Evolutionary conservation across 2,329 filamentous ascomycete species (phyloP), one percentile per base, ranked within the genome.

Genomic region (Botrytis porri): DNA sequence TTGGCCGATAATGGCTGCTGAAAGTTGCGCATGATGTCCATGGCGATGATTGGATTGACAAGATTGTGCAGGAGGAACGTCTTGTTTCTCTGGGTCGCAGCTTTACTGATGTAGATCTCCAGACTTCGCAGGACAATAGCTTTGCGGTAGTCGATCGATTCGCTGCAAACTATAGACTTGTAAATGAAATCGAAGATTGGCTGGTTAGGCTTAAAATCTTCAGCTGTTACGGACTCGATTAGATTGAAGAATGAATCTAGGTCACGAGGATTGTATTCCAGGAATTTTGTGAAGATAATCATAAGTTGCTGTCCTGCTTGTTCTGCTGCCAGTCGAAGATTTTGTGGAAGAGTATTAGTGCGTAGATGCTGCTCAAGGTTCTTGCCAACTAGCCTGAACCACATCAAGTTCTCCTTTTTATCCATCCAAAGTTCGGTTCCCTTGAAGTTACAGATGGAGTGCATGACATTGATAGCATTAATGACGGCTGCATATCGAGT

Each of bases 41-140:
- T 97, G 4, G 95, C 95, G 72, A 99, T 89, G 57, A 98, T 97
- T 0, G 96, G 97, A 79, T 98, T 99, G 76, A 98, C 93, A 45
- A 99, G 88, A 81, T 97, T 91, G 80, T 94, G 94, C 80, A 99
- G 90, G 51, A 97, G 85, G 81, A 97, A 99, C 70, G 94, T 92
- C 82, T 99, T 99, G 62, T 93, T 93, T 84, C 92, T 95, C 82
- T 98, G 96, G 0, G 92, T 90, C 20, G 91, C 93, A 63, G 86
- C 88, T 79, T 92, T 93, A 67, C 90, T 89, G 10, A 93, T 91
- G 81, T 98, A 99, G 0, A 94, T 86, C 73, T 98, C 95, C 64
- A 99, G 88, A 79, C 94, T 97, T 71, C 93, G 92, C 79, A 95
- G 88, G 60, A 98, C 88, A 2, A 97, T 87, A 7, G 89, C 88